These are phyloP conservation scores for Ceratobasidium sp. DNA, from an alignment of 1,284 basidiomycete genomes.

Conservation along the genomic window DNA sequence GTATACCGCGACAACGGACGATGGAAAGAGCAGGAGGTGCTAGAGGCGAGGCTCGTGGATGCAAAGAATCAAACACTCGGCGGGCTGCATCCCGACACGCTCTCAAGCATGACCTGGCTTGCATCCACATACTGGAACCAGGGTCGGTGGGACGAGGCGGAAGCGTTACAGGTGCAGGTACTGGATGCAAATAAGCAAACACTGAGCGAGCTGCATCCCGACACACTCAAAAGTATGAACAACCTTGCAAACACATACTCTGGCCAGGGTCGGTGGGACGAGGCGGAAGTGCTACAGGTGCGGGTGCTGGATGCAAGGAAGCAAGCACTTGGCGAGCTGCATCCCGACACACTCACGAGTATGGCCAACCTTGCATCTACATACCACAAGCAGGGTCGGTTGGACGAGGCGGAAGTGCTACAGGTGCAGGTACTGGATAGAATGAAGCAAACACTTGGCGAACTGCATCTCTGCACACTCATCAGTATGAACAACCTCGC, in stretches of 20 bases:
- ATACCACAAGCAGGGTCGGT: no score
- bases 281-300: not conserved
- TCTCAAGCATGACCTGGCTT: not conserved
- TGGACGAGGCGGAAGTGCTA: no score
- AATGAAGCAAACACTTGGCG: no score
- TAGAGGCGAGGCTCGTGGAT: not conserved
- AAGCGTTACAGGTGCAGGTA: not conserved
- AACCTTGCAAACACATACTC: not conserved
- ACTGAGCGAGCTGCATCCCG: not conserved
- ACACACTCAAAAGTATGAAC: not conserved
- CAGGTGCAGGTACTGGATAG: no score
- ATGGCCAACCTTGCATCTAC: no score
- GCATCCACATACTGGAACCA: conserved; percentile 14
- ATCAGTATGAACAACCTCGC: no score
- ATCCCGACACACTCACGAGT: not conserved
- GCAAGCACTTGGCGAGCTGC: not conserved
- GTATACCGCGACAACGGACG: not conserved
- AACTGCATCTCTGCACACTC: no score
- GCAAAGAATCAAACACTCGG: not conserved
- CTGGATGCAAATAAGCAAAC: not conserved
- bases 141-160: conserved; percentile 29
- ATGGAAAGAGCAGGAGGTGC: not conserved
- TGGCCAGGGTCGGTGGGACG: not conserved
- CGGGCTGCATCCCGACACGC: not conserved
- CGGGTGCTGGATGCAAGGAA: not conserved